Evolutionary conservation across 164 flowering plant genomes (phyloP).

Genomic region (Kingdonia uniflora): DNA sequence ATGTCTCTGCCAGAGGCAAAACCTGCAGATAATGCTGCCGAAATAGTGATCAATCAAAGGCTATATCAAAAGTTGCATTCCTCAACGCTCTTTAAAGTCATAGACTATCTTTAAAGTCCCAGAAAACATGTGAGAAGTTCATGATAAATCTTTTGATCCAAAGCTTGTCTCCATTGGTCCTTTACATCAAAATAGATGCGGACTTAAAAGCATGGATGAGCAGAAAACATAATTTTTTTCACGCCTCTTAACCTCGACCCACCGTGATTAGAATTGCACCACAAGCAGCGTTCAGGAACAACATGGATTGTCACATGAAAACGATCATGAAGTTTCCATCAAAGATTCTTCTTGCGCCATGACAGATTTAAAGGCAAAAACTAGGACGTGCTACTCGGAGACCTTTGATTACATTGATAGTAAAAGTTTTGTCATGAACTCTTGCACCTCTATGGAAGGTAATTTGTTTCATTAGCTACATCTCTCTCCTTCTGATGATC

Average conservation of each 20-base stretch:
- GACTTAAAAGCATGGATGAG: slow-evolving; percentile 13
- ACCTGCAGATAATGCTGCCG: neutral
- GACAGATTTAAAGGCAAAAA: slow-evolving; percentile 6
- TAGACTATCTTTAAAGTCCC: slow-evolving; percentile 4
- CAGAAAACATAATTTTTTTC: slow-evolving; percentile 16
- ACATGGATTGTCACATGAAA: too few species aligned
- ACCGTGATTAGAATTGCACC: neutral
- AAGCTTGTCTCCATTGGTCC: slow-evolving; percentile 8
- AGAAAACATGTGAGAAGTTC: neutral
- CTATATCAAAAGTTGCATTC: neutral
- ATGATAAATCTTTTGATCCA: neutral
- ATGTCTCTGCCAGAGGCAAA: neutral
- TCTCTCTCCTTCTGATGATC: too few species aligned
- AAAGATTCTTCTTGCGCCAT: slow-evolving; percentile 8
- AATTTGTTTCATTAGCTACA: too few species aligned
- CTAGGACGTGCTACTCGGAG: slow-evolving; percentile 15
- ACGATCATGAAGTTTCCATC: neutral
- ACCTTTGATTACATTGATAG: neutral
- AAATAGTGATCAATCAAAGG: neutral
- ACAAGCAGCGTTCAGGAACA: too few species aligned
- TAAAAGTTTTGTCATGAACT: slow-evolving; percentile 14
- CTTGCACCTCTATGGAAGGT: slow-evolving; percentile 9
- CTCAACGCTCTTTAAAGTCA: too few species aligned
- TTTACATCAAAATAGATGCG: neutral
- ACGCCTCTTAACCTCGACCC: slow-evolving; percentile 8